phyloP scores from a whole-genome alignment of 768 basidiomycete species.

The Agrocybe pediades region DNA sequence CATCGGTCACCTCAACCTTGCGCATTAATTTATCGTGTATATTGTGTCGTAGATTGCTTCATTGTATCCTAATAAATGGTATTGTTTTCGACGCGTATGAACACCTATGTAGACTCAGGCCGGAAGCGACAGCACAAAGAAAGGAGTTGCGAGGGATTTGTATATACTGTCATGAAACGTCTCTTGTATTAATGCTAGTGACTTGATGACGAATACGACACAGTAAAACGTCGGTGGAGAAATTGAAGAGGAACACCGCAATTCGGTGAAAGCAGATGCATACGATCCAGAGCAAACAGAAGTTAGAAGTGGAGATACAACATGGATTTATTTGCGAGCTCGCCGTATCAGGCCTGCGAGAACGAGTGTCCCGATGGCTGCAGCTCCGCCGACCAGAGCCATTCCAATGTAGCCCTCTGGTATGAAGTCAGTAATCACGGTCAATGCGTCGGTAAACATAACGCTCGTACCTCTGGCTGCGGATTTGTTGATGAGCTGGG shows the following conservation, averaged over 20 bases:
- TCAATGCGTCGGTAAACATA: background rate
- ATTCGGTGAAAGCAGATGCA: background rate
- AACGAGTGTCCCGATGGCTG: slow-evolving; percentile 78
- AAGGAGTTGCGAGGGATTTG: too few relatives aligned
- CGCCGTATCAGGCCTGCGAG: slow-evolving; percentile 83
- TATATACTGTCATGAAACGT: background rate
- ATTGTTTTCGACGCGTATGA: too few relatives aligned
- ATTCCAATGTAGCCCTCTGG: slow-evolving; percentile 98
- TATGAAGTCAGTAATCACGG: background rate
- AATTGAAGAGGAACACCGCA: too few relatives aligned
- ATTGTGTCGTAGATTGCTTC: background rate
- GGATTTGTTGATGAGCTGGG: slow-evolving; percentile 82
- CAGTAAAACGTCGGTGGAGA: background rate
- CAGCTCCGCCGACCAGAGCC: slow-evolving; percentile 90
- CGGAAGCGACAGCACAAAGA: too few relatives aligned
- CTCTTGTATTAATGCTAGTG: slow-evolving; percentile 3
- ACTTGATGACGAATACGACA: slow-evolving; percentile 14
- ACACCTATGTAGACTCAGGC: too few relatives aligned
- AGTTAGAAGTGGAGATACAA: slow-evolving; percentile 6
- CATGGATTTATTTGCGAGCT: slow-evolving; percentile 54
- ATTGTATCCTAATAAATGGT: background rate
- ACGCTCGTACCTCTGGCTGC: slow-evolving; percentile 70
- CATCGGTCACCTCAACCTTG: background rate
- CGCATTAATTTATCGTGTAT: slow-evolving; percentile 15
- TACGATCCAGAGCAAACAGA: background rate